Evolutionary conservation across 2,329 filamentous ascomycete genomes (phyloP), one percentile per base, ranked within the genome.

Genomic region (Calonectria pseudoturangicola): DNA sequence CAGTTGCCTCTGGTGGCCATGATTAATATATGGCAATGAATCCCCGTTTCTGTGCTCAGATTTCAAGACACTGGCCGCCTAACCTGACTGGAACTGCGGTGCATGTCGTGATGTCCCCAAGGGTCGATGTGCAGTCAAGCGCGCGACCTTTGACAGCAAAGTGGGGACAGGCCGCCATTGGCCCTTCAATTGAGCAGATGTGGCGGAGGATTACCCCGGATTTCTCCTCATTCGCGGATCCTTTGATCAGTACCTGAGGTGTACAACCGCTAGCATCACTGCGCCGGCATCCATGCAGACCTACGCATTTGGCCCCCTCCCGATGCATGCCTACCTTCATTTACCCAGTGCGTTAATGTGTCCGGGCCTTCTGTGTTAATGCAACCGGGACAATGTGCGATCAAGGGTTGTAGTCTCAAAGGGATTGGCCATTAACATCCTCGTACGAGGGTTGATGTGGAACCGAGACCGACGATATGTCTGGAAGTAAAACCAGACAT

Each of bases 201-300:
- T 39, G 47, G 62, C 62, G 58, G 71, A 43, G 66, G 47, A 62
- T 73, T 73, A 73, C 71, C 71, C 71, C 71, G 66, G 71, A 73
- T 73, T 71, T 73, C 71, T 66, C 66, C 62, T 73, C 54, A 70
- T 70, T 65, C 70, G 64, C 66, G 65, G 65, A 58, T 68, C 69
- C 54, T 51, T 51, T 64, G 63, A 63, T 16, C 15, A 54, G 68
- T 56, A 72, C 70, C 65, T 68, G 63, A 66, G 41, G 62, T 39
- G 67, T 64, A 65, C 68, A 65, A 50, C 58, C 28, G 58, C 58
- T 48, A 58, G 41, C 50, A 56, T 47, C 62, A 45, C 28, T 62
- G 18, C 36, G 18, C 54, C 18, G 28, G 45, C 60, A 62, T 21
- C 68, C 43, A 62, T 66, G 68, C 68, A 66, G 30, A 33, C 30